Percentiles rank a stretch among this genome's conserved stretches.
phyloP scores from a whole-genome alignment of 2,329 filamentous ascomycete genomes.

The Monilinia aucupariae region DNA sequence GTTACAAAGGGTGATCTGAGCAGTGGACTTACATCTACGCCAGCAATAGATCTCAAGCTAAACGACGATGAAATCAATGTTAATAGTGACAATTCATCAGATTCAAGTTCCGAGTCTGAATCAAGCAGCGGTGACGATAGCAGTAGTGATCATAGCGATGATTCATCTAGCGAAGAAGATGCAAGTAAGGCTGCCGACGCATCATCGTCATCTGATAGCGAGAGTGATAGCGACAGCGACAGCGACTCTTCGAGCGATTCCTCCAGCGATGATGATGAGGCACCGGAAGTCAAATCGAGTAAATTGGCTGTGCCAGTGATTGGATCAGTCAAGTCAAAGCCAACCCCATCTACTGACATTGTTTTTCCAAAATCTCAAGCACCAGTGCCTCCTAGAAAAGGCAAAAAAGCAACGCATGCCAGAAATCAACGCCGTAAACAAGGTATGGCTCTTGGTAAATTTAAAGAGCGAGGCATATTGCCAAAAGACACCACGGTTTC shows the following conservation, averaged over 20 bases:
- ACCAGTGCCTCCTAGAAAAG: slow-evolving; percentile 41
- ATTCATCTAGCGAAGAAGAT: slow-evolving; percentile 18
- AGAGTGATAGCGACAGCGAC: slow-evolving; percentile 12
- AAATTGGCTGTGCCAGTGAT: slow-evolving; percentile 23
- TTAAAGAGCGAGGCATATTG: slow-evolving; percentile 51
- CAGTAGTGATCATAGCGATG: slow-evolving; percentile 17
- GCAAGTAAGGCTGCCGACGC: slow-evolving; percentile 20
- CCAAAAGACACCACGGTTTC: slow-evolving; percentile 45
- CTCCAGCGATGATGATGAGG: slow-evolving; percentile 37
- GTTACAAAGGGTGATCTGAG: slow-evolving; percentile 19
- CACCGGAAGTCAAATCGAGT: slow-evolving; percentile 38
- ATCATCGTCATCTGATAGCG: slow-evolving; percentile 19
- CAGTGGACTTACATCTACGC: slow-evolving; percentile 26
- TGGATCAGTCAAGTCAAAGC: neutral
- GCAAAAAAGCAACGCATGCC: slow-evolving; percentile 45
- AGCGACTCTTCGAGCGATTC: slow-evolving; percentile 29
- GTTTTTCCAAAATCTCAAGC: neutral
- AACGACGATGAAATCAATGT: slow-evolving; percentile 20
- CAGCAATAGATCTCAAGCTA: slow-evolving; percentile 31
- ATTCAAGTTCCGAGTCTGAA: slow-evolving; percentile 12
- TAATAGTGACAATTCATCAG: slow-evolving; percentile 18
- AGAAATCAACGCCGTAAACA: slow-evolving; percentile 52
- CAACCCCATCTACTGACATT: neutral
- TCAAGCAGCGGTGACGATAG: slow-evolving; percentile 20
- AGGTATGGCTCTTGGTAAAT: slow-evolving; percentile 43